Evolutionary conservation across 495 filamentous ascomycete genomes (phyloP).

Genomic region (Podospora pseudopauciseta): DNA sequence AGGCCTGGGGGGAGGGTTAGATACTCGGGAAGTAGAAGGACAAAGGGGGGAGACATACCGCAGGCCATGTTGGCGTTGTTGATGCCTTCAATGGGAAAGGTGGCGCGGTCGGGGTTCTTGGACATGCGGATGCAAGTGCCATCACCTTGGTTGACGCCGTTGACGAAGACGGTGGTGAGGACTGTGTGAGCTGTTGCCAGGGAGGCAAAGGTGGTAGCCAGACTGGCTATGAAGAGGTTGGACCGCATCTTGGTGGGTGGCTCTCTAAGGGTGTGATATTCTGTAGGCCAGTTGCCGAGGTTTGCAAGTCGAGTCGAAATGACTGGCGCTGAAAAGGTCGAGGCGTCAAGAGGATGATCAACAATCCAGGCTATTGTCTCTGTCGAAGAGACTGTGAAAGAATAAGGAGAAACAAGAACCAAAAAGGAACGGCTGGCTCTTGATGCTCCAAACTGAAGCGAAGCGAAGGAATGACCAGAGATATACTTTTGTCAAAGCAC

Average conservation of each 20-base stretch:
- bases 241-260: slow-evolving; percentile 25
- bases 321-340: neutral
- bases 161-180: slow-evolving; percentile 63
- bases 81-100: slow-evolving; percentile 51
- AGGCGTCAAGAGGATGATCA: neutral
- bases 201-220: slow-evolving; percentile 31
- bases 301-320: slow-evolving; percentile 1
- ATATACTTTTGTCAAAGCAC: neutral
- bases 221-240: slow-evolving; percentile 24
- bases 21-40: neutral
- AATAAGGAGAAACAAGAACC: neutral
- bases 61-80: slow-evolving; percentile 61
- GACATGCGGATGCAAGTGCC: slow-evolving; percentile 68
- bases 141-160: slow-evolving; percentile 62
- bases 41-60: slow-evolving; percentile 43
- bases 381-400: slow-evolving; percentile 8
- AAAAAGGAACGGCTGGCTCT: slow-evolving; percentile 1
- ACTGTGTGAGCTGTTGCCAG: slow-evolving; percentile 56
- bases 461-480: slow-evolving; percentile 1
- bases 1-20: slow-evolving; percentile 43
- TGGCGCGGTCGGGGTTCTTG: slow-evolving; percentile 45
- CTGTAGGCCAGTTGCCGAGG: slow-evolving; percentile 14
- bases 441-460: neutral
- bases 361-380: slow-evolving; percentile 3
- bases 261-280: neutral